Percentiles rank a stretch among this genome's conserved stretches.
phyloP scores from a whole-genome alignment of 2,329 filamentous ascomycete genomes.

The Sporothrix luriei region DNA sequence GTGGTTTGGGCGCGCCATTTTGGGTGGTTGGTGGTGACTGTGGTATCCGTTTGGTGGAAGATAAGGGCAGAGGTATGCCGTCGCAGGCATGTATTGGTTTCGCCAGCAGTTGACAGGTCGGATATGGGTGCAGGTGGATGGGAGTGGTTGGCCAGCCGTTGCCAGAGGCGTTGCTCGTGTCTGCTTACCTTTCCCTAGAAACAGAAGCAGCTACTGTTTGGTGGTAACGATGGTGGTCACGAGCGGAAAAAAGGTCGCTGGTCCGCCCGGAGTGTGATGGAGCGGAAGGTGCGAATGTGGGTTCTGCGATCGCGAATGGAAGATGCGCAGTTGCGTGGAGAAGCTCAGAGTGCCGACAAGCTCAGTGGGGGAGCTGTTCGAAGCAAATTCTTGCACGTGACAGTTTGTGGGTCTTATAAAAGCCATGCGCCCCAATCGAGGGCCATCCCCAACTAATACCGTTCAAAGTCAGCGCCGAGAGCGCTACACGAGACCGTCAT shows the following conservation, averaged over 20 bases:
- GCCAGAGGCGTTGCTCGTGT: neutral
- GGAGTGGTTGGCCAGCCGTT: neutral
- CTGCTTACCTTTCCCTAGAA: neutral
- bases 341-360: neutral
- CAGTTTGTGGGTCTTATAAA: neutral
- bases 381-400: neutral
- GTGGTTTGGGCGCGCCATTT: too few species aligned
- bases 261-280: neutral
- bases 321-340: neutral
- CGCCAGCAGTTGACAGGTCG: too few species aligned
- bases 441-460: too few species aligned
- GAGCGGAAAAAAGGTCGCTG: neutral
- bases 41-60: neutral
- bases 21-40: neutral
- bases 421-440: conserved; percentile 1
- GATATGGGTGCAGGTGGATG: too few species aligned
- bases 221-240: neutral
- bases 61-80: neutral
- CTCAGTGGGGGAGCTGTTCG: conserved; percentile 1
- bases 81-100: too few species aligned
- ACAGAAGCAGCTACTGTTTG: neutral
- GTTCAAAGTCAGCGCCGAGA: too few species aligned
- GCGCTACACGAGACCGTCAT: too few species aligned
- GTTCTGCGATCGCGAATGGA: neutral
- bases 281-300: neutral